Evolutionary conservation across 2,329 filamentous ascomycete species (phyloP).

Genomic region (Atkinsonella hypoxylon): DNA sequence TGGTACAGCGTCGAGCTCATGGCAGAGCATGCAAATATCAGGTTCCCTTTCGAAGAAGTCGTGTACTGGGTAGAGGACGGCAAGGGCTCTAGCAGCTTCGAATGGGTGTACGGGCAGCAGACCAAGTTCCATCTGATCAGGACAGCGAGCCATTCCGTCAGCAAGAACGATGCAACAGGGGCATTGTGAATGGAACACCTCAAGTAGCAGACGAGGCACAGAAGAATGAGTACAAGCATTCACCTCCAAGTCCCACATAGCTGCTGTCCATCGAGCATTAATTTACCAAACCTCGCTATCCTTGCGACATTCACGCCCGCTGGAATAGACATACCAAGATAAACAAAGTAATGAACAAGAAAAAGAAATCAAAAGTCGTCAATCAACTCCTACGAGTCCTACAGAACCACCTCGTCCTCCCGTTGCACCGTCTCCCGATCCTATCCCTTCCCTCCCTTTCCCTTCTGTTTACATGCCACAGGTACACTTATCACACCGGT

Average conservation of each 20-base stretch:
- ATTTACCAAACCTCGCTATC: not conserved
- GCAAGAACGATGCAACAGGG: not conserved
- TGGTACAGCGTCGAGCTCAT: not conserved
- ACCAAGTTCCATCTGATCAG: not conserved
- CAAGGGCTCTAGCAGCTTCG: not conserved
- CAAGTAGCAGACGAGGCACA: not conserved
- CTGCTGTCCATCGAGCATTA: slow-evolving; percentile 1
- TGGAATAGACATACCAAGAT: not conserved
- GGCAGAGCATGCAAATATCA: not conserved
- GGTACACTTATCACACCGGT: slow-evolving; percentile 6
- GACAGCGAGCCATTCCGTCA: too few species aligned
- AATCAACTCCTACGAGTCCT: slow-evolving; percentile 13
- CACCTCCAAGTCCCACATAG: not conserved
- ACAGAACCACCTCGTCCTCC: slow-evolving; percentile 6
- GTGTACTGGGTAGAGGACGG: not conserved
- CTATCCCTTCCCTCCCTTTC: slow-evolving; percentile 2
- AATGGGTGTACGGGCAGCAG: not conserved
- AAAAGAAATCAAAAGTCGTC: slow-evolving; percentile 4
- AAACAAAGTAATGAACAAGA: not conserved
- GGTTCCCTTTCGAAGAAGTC: not conserved
- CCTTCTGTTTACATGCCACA: slow-evolving; percentile 11
- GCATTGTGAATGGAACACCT: not conserved
- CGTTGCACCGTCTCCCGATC: not conserved
- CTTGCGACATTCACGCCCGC: slow-evolving; percentile 1
- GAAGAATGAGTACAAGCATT: not conserved